Base-by-base conservation (phyloP, 306 rosid genomes). In the Casuarina cunninghamiana region DNA sequence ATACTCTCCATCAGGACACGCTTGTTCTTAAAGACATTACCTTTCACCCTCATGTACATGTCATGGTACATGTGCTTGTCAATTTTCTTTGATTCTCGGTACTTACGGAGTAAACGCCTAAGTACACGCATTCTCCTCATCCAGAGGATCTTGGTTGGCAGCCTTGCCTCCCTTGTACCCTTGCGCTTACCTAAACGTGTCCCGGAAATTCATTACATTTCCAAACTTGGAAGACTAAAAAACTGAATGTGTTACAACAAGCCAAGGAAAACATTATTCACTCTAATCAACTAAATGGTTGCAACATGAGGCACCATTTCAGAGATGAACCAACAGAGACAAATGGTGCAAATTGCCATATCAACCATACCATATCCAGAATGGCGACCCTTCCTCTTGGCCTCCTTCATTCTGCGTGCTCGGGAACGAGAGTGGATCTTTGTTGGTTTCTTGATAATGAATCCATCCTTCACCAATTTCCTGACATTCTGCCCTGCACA, bases 81-180 rank as follows among this genome's bases (percentile, higher is more conserved):
- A 58, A 86, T 83, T 60, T 86, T 86, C 83, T 86, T 86, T 26
- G 87, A 38, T 45, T 86, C 87, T 12, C 85, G 77, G 71, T 83
- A 83, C 83, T 86, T 86, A 4, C 89, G 83, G 50, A 86, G 87
- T 75, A 86, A 75, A n/a, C 87, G 87, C 83, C 89, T 86, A 21
- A 83, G 78, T 0, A 86, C 89, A 11, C 87, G 85, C 83, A 87
- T 80, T 38, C 91, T 85, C 72, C 89, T 85, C 91, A 87, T 87
- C 91, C 91, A 87, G 7, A 87, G 86, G 62, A 87, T 44, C 70
- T 87, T 87, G 38, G 91, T 87, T 8, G 91, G 91, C 76, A 87
- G 81, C 80, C 91, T 80, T 60, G 91, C 91, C 84, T 87, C 91
- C 71, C 91, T 79, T 44, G 91, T 87, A 77, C 91, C 91, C 91